Evolutionary conservation across 768 basidiomycete species (phyloP).

Genomic region (Boletus reticulatus): DNA sequence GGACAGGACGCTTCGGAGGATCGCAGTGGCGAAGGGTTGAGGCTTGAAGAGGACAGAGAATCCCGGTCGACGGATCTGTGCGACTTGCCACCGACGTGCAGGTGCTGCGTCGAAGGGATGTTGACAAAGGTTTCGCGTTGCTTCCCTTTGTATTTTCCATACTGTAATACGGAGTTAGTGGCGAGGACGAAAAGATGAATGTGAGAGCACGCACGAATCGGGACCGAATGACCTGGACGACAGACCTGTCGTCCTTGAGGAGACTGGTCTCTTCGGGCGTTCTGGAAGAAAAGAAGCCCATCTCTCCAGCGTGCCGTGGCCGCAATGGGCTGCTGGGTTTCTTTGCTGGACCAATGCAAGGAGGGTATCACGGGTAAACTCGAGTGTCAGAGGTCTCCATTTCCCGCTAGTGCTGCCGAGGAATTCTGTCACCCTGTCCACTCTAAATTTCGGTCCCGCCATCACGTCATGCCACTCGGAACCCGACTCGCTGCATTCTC

Average conservation of each 20-base stretch:
- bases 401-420: constrained; percentile 5
- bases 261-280: constrained; percentile 14
- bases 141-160: constrained; percentile 58
- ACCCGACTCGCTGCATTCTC: background rate
- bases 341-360: constrained; percentile 1
- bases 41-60: constrained; percentile 10
- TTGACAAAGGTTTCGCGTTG: constrained; percentile 42
- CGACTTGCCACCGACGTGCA: constrained; percentile 18
- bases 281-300: constrained; percentile 35
- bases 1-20: constrained; percentile 23
- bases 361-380: constrained; percentile 7
- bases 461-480: too few species aligned
- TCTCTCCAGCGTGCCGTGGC: constrained; percentile 2
- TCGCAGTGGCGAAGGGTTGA: constrained; percentile 20
- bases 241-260: constrained; percentile 41
- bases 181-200: constrained; percentile 11
- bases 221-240: constrained; percentile 57
- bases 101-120: constrained; percentile 34
- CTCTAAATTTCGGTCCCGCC: constrained; percentile 13
- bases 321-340: background rate
- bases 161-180: constrained; percentile 34
- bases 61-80: constrained; percentile 21
- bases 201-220: constrained; percentile 49
- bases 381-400: constrained; percentile 23
- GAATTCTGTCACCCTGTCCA: constrained; percentile 24